Percentiles rank a stretch among this genome's conserved stretches.
phyloP scores from a whole-genome alignment of 345 rosid genomes.

The Capsella bursapastoris region DNA sequence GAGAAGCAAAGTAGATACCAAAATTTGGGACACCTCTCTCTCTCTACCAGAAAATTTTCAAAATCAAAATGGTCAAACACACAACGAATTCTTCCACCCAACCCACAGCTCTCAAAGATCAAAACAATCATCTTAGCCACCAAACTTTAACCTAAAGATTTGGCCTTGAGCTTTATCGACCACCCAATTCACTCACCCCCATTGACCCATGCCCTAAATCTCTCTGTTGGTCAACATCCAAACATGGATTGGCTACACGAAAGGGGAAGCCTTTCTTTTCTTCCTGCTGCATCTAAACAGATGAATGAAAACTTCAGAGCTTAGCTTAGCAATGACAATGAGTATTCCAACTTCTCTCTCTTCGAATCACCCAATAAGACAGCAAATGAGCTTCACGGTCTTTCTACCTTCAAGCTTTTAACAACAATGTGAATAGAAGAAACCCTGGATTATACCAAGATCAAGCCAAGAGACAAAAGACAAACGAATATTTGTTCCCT shows the following conservation, averaged over 20 bases:
- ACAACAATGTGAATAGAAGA: neutral
- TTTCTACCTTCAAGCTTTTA: neutral
- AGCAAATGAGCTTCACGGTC: conserved; percentile 3
- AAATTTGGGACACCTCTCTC: conserved; percentile 25
- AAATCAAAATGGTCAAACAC: conserved; percentile 39
- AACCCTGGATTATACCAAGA: conserved; percentile 13
- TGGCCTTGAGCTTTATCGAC: conserved; percentile 35
- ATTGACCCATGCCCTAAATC: conserved; percentile 20
- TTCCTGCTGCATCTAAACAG: conserved; percentile 17
- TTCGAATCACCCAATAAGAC: neutral
- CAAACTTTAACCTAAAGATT: conserved; percentile 40
- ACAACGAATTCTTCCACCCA: conserved; percentile 20
- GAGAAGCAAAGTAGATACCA: conserved; percentile 42
- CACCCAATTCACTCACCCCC: conserved; percentile 29
- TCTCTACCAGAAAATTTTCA: neutral
- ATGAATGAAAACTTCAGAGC: neutral
- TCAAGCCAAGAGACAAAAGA: conserved; percentile 16
- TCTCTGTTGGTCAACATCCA: neutral
- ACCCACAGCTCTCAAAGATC: conserved; percentile 21
- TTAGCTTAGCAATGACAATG: neutral
- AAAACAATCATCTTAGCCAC: conserved; percentile 37
- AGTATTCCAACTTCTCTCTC: conserved; percentile 17
- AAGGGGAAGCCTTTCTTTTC: conserved; percentile 30
- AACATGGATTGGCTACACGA: conserved; percentile 5
- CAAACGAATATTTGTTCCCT: conserved; percentile 8